phyloP scores from a whole-genome alignment of 2,329 filamentous ascomycete genomes.

The Aspergillus awamori region DNA sequence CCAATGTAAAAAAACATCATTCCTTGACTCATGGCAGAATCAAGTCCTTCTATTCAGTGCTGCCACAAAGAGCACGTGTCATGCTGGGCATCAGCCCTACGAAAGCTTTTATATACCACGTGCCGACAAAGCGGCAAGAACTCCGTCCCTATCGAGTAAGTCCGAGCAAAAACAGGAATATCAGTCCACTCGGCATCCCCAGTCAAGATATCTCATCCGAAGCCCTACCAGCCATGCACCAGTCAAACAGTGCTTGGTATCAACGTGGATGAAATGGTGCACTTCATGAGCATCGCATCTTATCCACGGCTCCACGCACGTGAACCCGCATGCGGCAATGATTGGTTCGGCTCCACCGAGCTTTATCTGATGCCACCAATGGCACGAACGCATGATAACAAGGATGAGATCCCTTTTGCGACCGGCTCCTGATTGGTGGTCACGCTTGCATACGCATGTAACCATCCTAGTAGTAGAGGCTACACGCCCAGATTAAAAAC shows the following conservation, averaged over 20 bases:
- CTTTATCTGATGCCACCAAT: background rate
- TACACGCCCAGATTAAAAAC: background rate
- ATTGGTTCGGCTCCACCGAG: background rate
- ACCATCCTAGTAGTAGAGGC: background rate
- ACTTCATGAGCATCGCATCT: no score
- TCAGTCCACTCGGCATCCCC: background rate
- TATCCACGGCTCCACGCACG: background rate
- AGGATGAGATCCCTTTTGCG: background rate
- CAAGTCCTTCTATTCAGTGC: background rate
- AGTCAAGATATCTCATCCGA: background rate
- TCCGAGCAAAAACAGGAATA: background rate
- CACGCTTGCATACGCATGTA: background rate
- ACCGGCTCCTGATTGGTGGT: background rate
- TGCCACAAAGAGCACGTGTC: background rate
- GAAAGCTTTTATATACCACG: background rate
- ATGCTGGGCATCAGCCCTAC: background rate
- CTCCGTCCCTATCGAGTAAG: background rate
- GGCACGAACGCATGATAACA: background rate
- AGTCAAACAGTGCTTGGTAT: background rate
- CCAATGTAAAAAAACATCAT: no score
- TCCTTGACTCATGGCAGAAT: background rate
- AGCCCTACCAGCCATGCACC: background rate
- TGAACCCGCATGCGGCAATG: background rate
- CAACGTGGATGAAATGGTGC: background rate
- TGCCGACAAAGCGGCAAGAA: background rate